Evolutionary conservation across 2,329 filamentous ascomycete species (phyloP), one percentile per base, ranked within the genome.

Genomic region (Ophiostoma sp.): DNA sequence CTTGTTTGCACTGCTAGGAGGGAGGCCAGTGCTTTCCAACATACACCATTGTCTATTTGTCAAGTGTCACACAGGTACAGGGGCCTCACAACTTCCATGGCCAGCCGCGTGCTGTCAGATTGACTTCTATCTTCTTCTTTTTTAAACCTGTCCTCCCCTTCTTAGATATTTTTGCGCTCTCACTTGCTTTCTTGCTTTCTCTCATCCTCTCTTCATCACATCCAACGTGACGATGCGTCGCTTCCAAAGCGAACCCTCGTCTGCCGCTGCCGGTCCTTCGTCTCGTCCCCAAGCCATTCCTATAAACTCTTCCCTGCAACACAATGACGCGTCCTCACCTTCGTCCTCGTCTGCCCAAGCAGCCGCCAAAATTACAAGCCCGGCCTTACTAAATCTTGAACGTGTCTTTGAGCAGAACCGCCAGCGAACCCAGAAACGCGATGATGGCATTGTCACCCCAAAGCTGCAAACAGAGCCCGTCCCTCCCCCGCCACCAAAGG

Each of bases 341-440:
- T n/a, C 10, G 5, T 7, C 17, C 36, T 54, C 57, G 11, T 15
- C 33, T 7, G 10, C 27, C 5, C 31, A 69, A 52, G 17, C 66
- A 33, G 23, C 60, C 39, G 36, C 36, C 36, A 79, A 71, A 78
- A 79, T 75, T 79, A 82, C 69, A 71, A 88, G 84, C 82, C 82
- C 82, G 80, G 87, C 87, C 72, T 81, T 83, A 81, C 86, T 88
- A 84, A 89, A 84, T 79, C 86, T 89, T 76, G 83, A 85, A 81
- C 85, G 84, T 83, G 80, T 89, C 73, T 83, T 85, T 76, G 81
- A 87, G 80, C 87, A 89, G 87, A 86, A 86, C 76, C 82, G 81
- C 72, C 79, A 82, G 75, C 83, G 81, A 76, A 79, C 83, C 64
- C 81, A 83, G 68, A 83, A 80, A 73, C 82, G 83, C 70, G 80